A percentile compares a stretch with the other conserved stretches of the same genome.
Evolutionary conservation across 179 eudicot species (phyloP).

Genomic region (Beta corolliflora): DNA sequence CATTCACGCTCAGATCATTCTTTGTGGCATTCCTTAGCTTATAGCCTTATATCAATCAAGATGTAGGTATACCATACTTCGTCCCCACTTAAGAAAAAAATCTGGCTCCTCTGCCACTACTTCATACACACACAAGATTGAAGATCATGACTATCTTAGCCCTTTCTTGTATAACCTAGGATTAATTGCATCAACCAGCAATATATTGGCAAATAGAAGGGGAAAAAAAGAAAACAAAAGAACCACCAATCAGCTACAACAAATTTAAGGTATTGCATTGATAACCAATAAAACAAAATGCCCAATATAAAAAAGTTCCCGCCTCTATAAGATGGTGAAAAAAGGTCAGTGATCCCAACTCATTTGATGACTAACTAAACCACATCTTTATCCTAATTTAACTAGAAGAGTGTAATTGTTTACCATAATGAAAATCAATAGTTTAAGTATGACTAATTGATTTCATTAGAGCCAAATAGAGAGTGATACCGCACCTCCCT

Average conservation of each 20-base stretch:
- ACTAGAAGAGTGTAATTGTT: too few species aligned
- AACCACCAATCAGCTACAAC: background rate
- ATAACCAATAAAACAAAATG: background rate
- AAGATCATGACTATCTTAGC: background rate
- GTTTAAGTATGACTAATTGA: too few species aligned
- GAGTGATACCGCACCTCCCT: too few species aligned
- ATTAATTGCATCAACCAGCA: background rate
- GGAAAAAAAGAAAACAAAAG: background rate
- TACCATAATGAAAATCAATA: too few species aligned
- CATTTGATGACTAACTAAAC: background rate
- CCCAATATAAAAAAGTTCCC: background rate
- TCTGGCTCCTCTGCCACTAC: background rate
- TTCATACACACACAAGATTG: conserved; percentile 1
- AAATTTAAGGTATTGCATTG: background rate
- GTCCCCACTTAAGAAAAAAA: background rate
- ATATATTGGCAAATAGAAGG: background rate
- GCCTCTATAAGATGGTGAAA: too few species aligned
- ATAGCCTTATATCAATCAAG: background rate
- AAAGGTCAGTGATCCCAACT: background rate
- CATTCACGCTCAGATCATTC: conserved; percentile 7
- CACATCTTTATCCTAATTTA: background rate
- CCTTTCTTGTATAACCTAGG: background rate
- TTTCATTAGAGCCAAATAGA: too few species aligned
- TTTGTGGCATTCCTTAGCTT: background rate
- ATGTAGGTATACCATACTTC: background rate